Base-by-base conservation (phyloP, 305 asterid genomes). In the Fraxinus sp. region DNA sequence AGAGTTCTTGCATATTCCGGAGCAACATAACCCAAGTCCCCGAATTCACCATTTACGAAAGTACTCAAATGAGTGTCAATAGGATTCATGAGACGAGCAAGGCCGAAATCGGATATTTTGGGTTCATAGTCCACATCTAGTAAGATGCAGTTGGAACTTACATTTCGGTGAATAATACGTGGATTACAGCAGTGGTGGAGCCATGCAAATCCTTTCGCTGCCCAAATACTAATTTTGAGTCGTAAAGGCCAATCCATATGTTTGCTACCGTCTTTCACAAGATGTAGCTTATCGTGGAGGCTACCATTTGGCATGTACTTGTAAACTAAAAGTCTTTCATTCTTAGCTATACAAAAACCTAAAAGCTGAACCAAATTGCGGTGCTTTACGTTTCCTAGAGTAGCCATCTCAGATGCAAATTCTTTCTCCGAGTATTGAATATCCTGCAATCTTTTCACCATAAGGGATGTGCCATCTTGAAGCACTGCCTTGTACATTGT, bases 131-230 rank as follows among this genome's bases (percentile, higher is more conserved):
- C 91, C 0, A 57, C 79, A 16, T 94, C 97, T 28, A 94, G 86
- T 71, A 95, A 84, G 79, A 94, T 95, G 93, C 97, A 94, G 13
- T 91, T 92, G 8, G 99, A 94, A 80, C 99, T 95, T 28, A 93
- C 87, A 75, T 95, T 95, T 8, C 97, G 90, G 86, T 95, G 98
- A 26, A 95, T 90, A 76, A 95, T 91, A 2, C 98, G 91, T 0
- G 98, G 98, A 18, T 91, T 95, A 22, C 24, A 22, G 92, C 98
- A 95, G 77, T 94, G 97, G 89, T 95, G 98, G 74, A 95, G 95
- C 94, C 93, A 91, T 0, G 98, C 94, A 59, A 95, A 86, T 28
- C 98, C 98, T 86, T 93, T 90, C 10, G 98, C 98, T 7, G 97
- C 91, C 64, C 90, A 83, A 5, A 89, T 89, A 39, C 88, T 95